Evolutionary conservation across 805 yeast genomes (phyloP), one percentile per base, ranked within the genome.

Genomic region (Metschnikowia hibisci): DNA sequence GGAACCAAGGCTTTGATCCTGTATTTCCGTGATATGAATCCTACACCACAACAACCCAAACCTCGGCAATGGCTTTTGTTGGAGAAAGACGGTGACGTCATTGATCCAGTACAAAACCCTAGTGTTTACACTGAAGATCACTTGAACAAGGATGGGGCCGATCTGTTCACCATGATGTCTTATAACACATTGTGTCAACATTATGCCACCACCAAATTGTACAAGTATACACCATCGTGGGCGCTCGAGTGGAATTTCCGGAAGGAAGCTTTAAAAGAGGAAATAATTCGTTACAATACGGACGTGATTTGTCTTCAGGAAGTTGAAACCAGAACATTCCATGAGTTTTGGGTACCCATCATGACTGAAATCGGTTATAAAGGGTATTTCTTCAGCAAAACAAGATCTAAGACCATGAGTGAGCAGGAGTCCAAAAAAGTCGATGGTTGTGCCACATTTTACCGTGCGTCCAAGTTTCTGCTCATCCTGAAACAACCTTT

Each of bases 381-480:
- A 52, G 90, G 95, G 29, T 64, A 80, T 20, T 90, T 88, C 68
- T 87, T 82, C 65, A 85, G 84, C 42, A 93, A 93, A 66, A 85
- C 95, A 20, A 78, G 99, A 60, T 90, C 96, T 1, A 86, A 87
- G 66, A 89, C 97, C 9, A 87, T 88, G 95, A 67, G 74, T 48
- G 84, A 81, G 47, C 71, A 68, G 46, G 96, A 87, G 53, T 82
- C 95, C 20, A 84, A 83, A 63, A 86, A 85, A 57, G 99, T 93
- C 36, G 99, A 93, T 63, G 99, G 99, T 10, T 93, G 99, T 74
- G 97, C 97, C n/a, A 81, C 90, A 1, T 91, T 91, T 61, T 93
- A 76, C 71, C 84, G 79, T 56, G 69, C 78, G 27, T 65, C 73
- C 37, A 81, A 84, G 58, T 88, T 91, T 64, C 76, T 78, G 45